Percentiles rank a stretch among this genome's conserved stretches.
Conservation (phyloP, 2,329 filamentous ascomycete genomes). For the Fusarium sp. region DNA sequence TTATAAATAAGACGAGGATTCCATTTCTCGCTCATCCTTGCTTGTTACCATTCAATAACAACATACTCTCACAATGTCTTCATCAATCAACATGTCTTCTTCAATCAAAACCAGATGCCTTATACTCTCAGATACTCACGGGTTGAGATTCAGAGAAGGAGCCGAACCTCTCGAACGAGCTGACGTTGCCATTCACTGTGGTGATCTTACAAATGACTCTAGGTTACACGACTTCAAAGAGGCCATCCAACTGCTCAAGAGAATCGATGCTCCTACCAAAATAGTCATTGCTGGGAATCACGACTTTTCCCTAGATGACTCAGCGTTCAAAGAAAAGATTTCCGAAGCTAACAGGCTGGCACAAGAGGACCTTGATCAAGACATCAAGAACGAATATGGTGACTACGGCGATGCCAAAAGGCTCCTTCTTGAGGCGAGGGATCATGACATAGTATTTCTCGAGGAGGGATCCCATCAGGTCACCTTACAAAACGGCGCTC, state of each 20-base stretch:
- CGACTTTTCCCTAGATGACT: constrained; percentile 59
- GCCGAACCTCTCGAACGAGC: constrained; percentile 8
- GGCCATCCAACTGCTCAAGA: constrained; percentile 55
- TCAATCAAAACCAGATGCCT: constrained; percentile 29
- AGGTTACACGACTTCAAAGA: constrained; percentile 56
- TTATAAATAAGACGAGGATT: too few relatives aligned
- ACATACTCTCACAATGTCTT: not conserved
- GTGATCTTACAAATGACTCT: constrained; percentile 62
- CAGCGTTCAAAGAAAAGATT: constrained; percentile 52
- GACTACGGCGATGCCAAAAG: constrained; percentile 52
- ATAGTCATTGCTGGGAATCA: constrained; percentile 66
- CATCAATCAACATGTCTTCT: constrained; percentile 1
- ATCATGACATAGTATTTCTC: constrained; percentile 55
- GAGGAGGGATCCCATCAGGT: constrained; percentile 60
- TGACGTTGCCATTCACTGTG: constrained; percentile 64
- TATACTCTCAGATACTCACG: constrained; percentile 41
- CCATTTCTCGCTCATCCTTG: too few relatives aligned
- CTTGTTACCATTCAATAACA: too few relatives aligned
- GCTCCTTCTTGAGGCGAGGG: constrained; percentile 45
- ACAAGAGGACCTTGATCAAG: constrained; percentile 8
- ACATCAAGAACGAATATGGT: constrained; percentile 53
- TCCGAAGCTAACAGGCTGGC: constrained; percentile 27
- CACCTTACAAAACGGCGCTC: constrained; percentile 56
- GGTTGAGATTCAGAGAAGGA: not conserved
- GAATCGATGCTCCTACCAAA: constrained; percentile 60